A percentile compares a stretch with the other conserved stretches of the same genome.
These are phyloP conservation scores for Trebouxia sp. DNA, from an alignment of 139 green algal species.

Conservation along the genomic window DNA sequence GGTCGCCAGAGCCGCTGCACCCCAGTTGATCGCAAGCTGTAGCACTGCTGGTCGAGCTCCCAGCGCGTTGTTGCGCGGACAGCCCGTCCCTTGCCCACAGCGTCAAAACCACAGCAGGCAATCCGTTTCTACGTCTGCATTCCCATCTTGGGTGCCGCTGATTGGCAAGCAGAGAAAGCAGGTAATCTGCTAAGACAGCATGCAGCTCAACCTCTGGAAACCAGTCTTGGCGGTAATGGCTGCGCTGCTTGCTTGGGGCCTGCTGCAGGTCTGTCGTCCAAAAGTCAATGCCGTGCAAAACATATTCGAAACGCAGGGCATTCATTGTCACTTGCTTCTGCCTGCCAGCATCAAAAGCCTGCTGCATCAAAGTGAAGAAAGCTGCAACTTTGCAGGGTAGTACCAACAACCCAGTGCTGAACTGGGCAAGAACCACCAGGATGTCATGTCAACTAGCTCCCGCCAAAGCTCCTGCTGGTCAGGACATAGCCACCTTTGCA, in stretches of 20 bases:
- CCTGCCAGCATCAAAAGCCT: too few species aligned
- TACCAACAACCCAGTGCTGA: background rate
- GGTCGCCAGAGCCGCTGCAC: background rate
- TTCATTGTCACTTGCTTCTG: background rate
- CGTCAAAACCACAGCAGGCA: background rate
- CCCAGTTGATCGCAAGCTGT: background rate
- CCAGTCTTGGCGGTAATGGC: background rate
- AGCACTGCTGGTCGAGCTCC: too few species aligned
- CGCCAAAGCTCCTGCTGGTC: background rate
- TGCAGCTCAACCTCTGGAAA: background rate
- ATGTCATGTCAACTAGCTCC: conserved; percentile 26
- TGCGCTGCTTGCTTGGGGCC: background rate
- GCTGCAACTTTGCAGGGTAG: too few species aligned
- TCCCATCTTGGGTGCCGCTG: background rate
- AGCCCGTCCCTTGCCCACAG: background rate
- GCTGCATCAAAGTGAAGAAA: too few species aligned
- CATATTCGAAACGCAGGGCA: background rate
- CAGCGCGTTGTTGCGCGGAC: background rate
- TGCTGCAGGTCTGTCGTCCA: background rate
- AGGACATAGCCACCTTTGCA: conserved; percentile 35
- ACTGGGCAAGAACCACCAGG: conserved; percentile 11
- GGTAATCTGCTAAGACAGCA: background rate
- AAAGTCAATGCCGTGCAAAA: background rate
- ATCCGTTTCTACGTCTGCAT: background rate
- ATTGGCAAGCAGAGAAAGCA: conserved; percentile 19